Evolutionary conservation across 768 basidiomycete genomes (phyloP).

Genomic region (Auricularia cornea): DNA sequence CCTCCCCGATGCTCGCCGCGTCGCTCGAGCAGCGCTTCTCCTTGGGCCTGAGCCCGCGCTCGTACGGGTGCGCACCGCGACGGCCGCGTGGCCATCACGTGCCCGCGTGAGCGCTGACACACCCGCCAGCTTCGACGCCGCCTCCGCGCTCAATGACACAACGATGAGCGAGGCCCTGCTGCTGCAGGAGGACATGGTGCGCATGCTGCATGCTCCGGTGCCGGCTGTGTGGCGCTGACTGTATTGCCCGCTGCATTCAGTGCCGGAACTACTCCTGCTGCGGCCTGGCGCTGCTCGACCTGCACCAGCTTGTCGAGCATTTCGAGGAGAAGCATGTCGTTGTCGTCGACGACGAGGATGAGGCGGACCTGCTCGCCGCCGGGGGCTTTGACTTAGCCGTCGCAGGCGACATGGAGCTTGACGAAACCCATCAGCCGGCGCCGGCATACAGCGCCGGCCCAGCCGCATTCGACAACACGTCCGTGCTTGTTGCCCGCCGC

Average conservation of each 20-base stretch:
- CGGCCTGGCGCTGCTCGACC: conserved; percentile 34
- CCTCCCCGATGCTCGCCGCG: not conserved
- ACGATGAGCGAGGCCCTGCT: not conserved
- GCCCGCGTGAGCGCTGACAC: not conserved
- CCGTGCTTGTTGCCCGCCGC: conserved; percentile 32
- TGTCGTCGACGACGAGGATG: conserved; percentile 15
- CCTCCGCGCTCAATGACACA: not conserved
- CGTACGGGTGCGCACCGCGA: not conserved
- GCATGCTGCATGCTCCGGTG: not conserved
- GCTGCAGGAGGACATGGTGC: not conserved
- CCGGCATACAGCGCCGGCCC: conserved; percentile 23
- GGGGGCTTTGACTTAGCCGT: conserved; percentile 42
- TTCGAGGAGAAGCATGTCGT: conserved; percentile 38
- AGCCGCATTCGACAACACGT: conserved; percentile 44
- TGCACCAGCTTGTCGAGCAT: conserved; percentile 45
- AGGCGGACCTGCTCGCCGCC: conserved; percentile 14
- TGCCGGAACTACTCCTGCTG: conserved; percentile 44
- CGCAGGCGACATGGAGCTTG: conserved; percentile 75
- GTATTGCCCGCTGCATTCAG: conserved; percentile 16
- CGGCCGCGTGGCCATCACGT: not conserved
- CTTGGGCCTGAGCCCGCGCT: not conserved
- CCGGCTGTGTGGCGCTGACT: too few relatives aligned
- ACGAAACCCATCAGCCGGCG: conserved; percentile 40
- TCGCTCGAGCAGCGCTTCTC: not conserved
- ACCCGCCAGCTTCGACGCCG: not conserved